A percentile compares a stretch with the other conserved stretches of the same genome.
phyloP scores from a whole-genome alignment of 2,329 filamentous ascomycete species.

The Trichoderma hamatum region DNA sequence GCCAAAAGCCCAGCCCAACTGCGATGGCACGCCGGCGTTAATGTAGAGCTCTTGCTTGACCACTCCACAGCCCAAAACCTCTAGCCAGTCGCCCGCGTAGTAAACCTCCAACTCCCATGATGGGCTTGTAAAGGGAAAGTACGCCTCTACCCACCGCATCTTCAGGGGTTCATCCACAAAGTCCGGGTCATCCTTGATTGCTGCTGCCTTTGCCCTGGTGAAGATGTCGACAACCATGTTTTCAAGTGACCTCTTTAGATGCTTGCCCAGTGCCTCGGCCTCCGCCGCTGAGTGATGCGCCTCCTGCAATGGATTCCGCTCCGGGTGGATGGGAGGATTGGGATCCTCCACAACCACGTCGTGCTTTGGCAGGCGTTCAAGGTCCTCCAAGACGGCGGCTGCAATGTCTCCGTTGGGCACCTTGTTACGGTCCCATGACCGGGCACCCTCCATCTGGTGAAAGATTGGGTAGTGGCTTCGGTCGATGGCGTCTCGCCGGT shows the following conservation, averaged over 20 bases:
- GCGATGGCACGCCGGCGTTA: constrained; percentile 72
- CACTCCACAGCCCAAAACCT: constrained; percentile 91
- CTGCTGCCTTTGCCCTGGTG: constrained; percentile 70
- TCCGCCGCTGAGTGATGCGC: constrained; percentile 73
- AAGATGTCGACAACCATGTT: constrained; percentile 90
- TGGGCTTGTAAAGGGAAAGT: constrained; percentile 95
- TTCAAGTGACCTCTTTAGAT: constrained; percentile 88
- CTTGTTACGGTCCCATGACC: constrained; percentile 77
- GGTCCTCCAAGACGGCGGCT: constrained; percentile 68
- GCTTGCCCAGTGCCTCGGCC: constrained; percentile 77
- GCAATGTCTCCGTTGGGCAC: constrained; percentile 62
- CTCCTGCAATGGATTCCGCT: constrained; percentile 81
- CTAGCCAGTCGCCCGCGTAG: constrained; percentile 93
- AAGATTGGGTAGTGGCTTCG: constrained; percentile 95
- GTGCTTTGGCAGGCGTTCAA: constrained; percentile 73
- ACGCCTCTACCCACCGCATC: constrained; percentile 94
- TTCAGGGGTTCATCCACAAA: constrained; percentile 71
- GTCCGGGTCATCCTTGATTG: constrained; percentile 53
- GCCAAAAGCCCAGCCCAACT: constrained; percentile 94
- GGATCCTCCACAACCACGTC: constrained; percentile 79
- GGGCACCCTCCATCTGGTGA: constrained; percentile 97
- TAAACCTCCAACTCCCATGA: constrained; percentile 96
- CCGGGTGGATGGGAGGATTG: constrained; percentile 74
- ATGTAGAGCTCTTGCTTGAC: constrained; percentile 80
- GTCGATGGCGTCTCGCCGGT: constrained; percentile 92